phyloP scores from a whole-genome alignment of 805 yeast genomes.

The Sugiyamaella mastotermitis region DNA sequence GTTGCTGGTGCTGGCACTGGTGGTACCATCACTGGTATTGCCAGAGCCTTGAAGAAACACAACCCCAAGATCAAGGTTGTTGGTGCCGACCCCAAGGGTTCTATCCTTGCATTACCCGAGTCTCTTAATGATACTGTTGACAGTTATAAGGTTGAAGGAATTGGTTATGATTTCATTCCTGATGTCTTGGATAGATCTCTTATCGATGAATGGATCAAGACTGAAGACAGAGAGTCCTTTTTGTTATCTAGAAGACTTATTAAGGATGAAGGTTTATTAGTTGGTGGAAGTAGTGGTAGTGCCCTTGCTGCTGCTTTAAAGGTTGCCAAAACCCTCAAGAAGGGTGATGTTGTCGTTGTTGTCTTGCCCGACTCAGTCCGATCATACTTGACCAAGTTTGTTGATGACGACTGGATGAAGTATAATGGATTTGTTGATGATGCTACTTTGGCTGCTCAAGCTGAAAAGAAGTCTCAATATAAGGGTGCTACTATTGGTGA shows the following conservation, averaged over 20 bases:
- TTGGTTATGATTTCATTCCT: slow-evolving; percentile 85
- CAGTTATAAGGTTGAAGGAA: slow-evolving; percentile 78
- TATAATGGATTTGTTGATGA: slow-evolving; percentile 67
- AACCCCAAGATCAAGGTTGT: slow-evolving; percentile 54
- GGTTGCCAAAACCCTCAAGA: slow-evolving; percentile 62
- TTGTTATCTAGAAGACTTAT: slow-evolving; percentile 75
- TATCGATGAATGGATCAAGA: slow-evolving; percentile 79
- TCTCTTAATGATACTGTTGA: slow-evolving; percentile 54
- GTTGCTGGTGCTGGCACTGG: slow-evolving; percentile 96
- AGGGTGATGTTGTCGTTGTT: slow-evolving; percentile 69
- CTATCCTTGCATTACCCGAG: slow-evolving; percentile 77
- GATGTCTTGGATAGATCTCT: slow-evolving; percentile 62
- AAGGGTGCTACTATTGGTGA: slow-evolving; percentile 58
- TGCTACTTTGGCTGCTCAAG: slow-evolving; percentile 35
- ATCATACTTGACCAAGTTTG: slow-evolving; percentile 80
- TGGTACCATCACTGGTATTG: slow-evolving; percentile 83
- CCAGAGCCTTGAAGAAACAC: slow-evolving; percentile 67
- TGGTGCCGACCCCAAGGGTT: slow-evolving; percentile 86
- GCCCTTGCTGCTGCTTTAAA: slow-evolving; percentile 75
- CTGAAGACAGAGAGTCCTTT: slow-evolving; percentile 77
- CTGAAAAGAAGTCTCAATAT: slow-evolving; percentile 34
- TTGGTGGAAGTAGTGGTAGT: slow-evolving; percentile 87
- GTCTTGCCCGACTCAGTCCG: slow-evolving; percentile 83
- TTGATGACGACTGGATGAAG: slow-evolving; percentile 87
- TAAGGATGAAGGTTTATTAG: slow-evolving; percentile 77